Percentiles rank a stretch among this genome's conserved stretches.
These are phyloP conservation scores for Aspergillus fumigatiaffinis DNA, from an alignment of 2,329 filamentous ascomycete genomes.

Conservation along the genomic window DNA sequence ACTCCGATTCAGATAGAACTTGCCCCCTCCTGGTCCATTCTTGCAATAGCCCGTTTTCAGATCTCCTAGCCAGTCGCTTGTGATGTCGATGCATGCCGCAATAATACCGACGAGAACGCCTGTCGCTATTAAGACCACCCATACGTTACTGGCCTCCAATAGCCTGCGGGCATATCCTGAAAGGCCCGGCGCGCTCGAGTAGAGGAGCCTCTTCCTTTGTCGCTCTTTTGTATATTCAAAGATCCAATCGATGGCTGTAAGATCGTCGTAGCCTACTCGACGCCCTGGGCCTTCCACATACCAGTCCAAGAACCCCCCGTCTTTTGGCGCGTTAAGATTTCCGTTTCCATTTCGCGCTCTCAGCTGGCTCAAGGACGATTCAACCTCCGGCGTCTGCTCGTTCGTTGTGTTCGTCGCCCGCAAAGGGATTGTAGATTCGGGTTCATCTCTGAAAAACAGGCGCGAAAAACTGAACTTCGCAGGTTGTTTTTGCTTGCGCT, in stretches of 20 bases:
- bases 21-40: constrained; percentile 70
- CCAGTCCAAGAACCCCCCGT: constrained; percentile 63
- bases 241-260: constrained; percentile 99
- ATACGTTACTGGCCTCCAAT: constrained; percentile 83
- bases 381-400: constrained; percentile 23
- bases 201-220: constrained; percentile 75
- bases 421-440: constrained; percentile 20
- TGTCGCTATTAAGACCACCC: constrained; percentile 81
- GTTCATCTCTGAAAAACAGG: constrained; percentile 32
- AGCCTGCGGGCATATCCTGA: constrained; percentile 69
- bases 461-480: constrained; percentile 39
- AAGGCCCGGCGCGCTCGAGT: constrained; percentile 64
- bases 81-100: constrained; percentile 84
- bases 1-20: constrained; percentile 83
- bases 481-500: constrained; percentile 40
- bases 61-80: constrained; percentile 89
- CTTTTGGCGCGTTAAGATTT: constrained; percentile 33
- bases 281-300: constrained; percentile 83
- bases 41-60: constrained; percentile 87
- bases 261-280: constrained; percentile 89
- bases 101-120: constrained; percentile 79
- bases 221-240: constrained; percentile 98
- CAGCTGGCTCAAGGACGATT: constrained; percentile 20
- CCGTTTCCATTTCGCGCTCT: constrained; percentile 20
- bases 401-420: constrained; percentile 23